A percentile compares a stretch with the other conserved stretches of the same genome.
These are phyloP conservation scores for Trametes punicea DNA, from an alignment of 768 basidiomycete species.

Conservation along the genomic window DNA sequence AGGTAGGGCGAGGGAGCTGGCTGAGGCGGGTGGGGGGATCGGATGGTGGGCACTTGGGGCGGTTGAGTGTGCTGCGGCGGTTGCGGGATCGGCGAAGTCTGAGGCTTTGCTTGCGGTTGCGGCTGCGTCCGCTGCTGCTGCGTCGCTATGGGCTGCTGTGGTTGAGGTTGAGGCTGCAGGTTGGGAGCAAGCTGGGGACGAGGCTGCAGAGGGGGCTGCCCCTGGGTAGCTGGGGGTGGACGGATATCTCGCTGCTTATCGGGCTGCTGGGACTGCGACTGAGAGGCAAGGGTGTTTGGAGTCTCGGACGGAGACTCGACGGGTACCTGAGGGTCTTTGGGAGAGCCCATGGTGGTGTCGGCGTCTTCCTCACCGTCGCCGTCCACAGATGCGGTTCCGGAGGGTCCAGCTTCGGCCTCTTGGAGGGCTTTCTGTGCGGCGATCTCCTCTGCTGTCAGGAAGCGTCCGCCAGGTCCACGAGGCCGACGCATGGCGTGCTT, in stretches of 20 bases:
- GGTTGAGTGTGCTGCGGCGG: constrained; percentile 21
- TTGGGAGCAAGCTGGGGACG: constrained; percentile 23
- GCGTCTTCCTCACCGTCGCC: constrained; percentile 41
- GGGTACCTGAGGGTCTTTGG: constrained; percentile 22
- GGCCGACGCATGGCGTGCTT: constrained; percentile 98
- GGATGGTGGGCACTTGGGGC: constrained; percentile 21
- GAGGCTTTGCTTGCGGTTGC: constrained; percentile 10
- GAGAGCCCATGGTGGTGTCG: constrained; percentile 19
- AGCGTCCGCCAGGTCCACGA: constrained; percentile 94
- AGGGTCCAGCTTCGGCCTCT: constrained; percentile 34
- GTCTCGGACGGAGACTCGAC: constrained; percentile 23
- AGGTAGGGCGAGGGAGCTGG: constrained; percentile 29
- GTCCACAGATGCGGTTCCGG: constrained; percentile 31
- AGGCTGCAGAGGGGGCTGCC: constrained; percentile 25
- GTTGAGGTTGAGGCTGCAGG: constrained; percentile 14
- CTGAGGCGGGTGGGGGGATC: constrained; percentile 22
- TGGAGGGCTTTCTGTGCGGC: constrained; percentile 66
- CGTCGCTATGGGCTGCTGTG: background rate
- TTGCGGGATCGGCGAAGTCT: constrained; percentile 20
- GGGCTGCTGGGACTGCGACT: background rate
- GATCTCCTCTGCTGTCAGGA: constrained; percentile 95
- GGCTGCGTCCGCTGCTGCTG: constrained; percentile 11
- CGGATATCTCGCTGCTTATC: constrained; percentile 16
- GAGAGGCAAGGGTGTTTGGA: constrained; percentile 2
- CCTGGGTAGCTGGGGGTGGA: constrained; percentile 1